Percentiles rank a stretch among this genome's conserved stretches.
Evolutionary conservation across 177 flowering plant genomes (phyloP).

Genomic region (Vitis hybrid): DNA sequence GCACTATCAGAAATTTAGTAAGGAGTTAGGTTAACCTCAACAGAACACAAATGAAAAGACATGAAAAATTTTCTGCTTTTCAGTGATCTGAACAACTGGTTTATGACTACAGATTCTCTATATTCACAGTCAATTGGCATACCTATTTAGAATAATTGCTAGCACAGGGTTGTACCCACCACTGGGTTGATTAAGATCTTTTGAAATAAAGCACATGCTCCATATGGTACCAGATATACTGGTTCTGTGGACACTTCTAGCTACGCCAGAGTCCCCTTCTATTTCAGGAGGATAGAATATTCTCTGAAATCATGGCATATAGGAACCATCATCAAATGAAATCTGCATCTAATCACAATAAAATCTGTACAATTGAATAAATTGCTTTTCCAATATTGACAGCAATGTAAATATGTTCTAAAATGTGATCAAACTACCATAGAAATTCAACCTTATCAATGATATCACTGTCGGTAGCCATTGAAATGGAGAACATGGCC

Average conservation of each 20-base stretch:
- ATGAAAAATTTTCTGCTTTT: not conserved
- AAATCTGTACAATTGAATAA: not conserved
- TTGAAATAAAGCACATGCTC: slow-evolving; percentile 94
- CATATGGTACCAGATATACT: slow-evolving; percentile 78
- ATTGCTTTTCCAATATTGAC: not conserved
- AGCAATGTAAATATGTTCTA: not conserved
- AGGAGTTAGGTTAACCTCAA: slow-evolving; percentile 5
- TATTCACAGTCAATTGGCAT: slow-evolving; percentile 10
- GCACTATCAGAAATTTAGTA: slow-evolving; percentile 19
- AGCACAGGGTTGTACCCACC: slow-evolving; percentile 57
- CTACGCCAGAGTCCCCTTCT: slow-evolving; percentile 32
- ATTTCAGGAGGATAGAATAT: slow-evolving; percentile 65
- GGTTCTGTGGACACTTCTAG: slow-evolving; percentile 28
- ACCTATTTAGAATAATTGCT: slow-evolving; percentile 86
- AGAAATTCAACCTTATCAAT: slow-evolving; percentile 59
- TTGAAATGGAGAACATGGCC: slow-evolving; percentile 73
- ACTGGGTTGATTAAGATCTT: slow-evolving; percentile 35
- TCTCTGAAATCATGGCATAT: slow-evolving; percentile 49
- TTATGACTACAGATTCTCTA: not conserved
- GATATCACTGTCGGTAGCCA: slow-evolving; percentile 48
- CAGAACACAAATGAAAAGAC: slow-evolving; percentile 1
- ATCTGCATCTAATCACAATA: slow-evolving; percentile 2
- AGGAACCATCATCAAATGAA: slow-evolving; percentile 18
- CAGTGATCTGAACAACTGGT: not conserved
- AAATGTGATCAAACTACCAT: not conserved